phyloP scores from a whole-genome alignment of 2,329 filamentous ascomycete genomes.

The Pseudopithomyces maydicus region DNA sequence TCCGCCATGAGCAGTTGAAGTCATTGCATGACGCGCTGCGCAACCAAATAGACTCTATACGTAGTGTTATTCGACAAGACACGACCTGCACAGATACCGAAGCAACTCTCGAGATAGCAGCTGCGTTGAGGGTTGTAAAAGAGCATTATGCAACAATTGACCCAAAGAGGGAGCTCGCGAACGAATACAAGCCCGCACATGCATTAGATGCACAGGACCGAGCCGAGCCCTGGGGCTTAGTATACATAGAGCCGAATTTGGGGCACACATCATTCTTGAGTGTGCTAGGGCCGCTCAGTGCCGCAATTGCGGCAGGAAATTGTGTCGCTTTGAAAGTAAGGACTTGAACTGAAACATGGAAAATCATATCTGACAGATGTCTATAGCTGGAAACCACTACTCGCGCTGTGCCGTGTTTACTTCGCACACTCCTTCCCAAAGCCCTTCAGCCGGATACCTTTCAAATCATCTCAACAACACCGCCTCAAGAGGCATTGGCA shows the following conservation, averaged over 20 bases:
- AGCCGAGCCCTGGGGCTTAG: constrained; percentile 47
- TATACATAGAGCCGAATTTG: constrained; percentile 54
- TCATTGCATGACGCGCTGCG: constrained; percentile 48
- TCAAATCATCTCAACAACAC: constrained; percentile 45
- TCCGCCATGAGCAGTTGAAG: constrained; percentile 54
- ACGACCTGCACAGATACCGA: constrained; percentile 42
- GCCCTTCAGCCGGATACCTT: constrained; percentile 58
- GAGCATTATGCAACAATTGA: constrained; percentile 49
- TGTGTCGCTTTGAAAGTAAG: constrained; percentile 57
- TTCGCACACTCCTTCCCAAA: constrained; percentile 46
- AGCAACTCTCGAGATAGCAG: constrained; percentile 49
- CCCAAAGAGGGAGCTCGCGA: constrained; percentile 42
- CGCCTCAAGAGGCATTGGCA: constrained; percentile 27
- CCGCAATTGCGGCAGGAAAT: constrained; percentile 58
- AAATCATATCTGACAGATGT: not conserved
- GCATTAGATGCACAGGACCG: constrained; percentile 45
- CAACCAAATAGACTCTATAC: constrained; percentile 41
- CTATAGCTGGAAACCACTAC: constrained; percentile 49
- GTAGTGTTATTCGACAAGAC: constrained; percentile 50
- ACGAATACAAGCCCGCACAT: constrained; percentile 51
- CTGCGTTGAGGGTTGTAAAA: constrained; percentile 47
- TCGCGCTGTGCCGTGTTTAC: constrained; percentile 39
- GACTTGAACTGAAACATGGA: not conserved
- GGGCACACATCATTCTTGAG: constrained; percentile 57
- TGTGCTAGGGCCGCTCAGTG: constrained; percentile 49